These are phyloP conservation scores for Agrocybe praecox DNA, from an alignment of 768 basidiomycete genomes.

Conservation along the genomic window DNA sequence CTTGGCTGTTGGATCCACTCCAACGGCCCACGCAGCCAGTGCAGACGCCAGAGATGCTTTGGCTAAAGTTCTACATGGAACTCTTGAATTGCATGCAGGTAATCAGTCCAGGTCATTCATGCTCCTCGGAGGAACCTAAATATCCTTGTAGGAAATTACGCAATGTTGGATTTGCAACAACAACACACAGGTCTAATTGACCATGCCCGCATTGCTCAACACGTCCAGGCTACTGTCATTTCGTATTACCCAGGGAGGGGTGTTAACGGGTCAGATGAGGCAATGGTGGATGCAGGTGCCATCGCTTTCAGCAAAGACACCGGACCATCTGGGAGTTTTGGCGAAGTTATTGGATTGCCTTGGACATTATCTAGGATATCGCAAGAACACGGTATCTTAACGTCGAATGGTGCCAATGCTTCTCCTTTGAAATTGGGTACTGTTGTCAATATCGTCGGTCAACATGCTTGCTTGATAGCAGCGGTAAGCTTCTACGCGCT, in stretches of 20 bases:
- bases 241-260: slow-evolving; percentile 81
- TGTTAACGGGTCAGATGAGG: slow-evolving; percentile 64
- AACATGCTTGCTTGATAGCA: slow-evolving; percentile 84
- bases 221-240: slow-evolving; percentile 71
- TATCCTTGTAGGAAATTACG: slow-evolving; percentile 64
- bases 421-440: slow-evolving; percentile 55
- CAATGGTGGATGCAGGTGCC: slow-evolving; percentile 80
- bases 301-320: slow-evolving; percentile 89
- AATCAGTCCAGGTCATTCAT: slow-evolving; percentile 4
- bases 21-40: slow-evolving; percentile 80
- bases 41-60: slow-evolving; percentile 47
- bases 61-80: slow-evolving; percentile 52
- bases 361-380: slow-evolving; percentile 70
- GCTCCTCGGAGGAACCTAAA: not conserved
- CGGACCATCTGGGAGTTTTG: slow-evolving; percentile 72
- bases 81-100: slow-evolving; percentile 80
- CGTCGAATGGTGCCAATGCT: slow-evolving; percentile 27
- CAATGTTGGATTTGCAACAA: slow-evolving; percentile 84
- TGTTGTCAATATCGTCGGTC: slow-evolving; percentile 73
- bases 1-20: slow-evolving; percentile 85
- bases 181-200: slow-evolving; percentile 71
- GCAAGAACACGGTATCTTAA: slow-evolving; percentile 81
- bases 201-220: slow-evolving; percentile 58
- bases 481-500: slow-evolving; percentile 42
- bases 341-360: slow-evolving; percentile 65